Evolutionary conservation across 2,329 filamentous ascomycete genomes (phyloP).

Genomic region (Didymosphaeria variabile): DNA sequence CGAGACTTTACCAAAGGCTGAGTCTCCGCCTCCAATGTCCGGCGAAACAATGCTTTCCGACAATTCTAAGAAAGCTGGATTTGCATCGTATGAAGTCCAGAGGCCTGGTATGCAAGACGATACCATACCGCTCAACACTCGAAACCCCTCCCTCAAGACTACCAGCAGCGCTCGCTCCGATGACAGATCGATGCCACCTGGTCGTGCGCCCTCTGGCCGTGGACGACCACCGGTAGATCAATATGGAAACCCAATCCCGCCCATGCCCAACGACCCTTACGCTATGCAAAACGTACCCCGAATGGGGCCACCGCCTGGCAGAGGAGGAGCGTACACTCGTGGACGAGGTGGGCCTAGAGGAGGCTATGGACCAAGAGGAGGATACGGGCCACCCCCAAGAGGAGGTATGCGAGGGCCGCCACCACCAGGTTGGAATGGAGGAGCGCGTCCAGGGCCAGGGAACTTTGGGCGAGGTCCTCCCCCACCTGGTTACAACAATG

Average conservation of each 20-base stretch:
- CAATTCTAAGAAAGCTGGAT: slow-evolving; percentile 55
- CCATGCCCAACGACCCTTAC: slow-evolving; percentile 56
- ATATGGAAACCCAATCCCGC: slow-evolving; percentile 68
- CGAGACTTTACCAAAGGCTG: slow-evolving; percentile 56
- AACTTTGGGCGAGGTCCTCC: slow-evolving; percentile 48
- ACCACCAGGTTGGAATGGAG: slow-evolving; percentile 52
- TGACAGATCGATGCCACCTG: slow-evolving; percentile 46
- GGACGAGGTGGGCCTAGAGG: slow-evolving; percentile 51
- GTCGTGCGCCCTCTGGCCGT: slow-evolving; percentile 49
- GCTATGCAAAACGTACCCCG: slow-evolving; percentile 53
- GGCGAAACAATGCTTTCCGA: slow-evolving; percentile 11
- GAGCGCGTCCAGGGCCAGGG: slow-evolving; percentile 45
- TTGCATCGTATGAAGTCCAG: slow-evolving; percentile 71
- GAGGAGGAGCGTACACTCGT: slow-evolving; percentile 46
- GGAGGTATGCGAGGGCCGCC: slow-evolving; percentile 52
- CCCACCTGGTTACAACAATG: slow-evolving; percentile 54
- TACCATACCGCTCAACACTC: slow-evolving; percentile 73
- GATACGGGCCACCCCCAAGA: slow-evolving; percentile 45
- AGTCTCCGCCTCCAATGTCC: slow-evolving; percentile 63
- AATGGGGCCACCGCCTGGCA: slow-evolving; percentile 51
- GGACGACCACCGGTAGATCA: slow-evolving; percentile 63
- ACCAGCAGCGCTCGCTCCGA: slow-evolving; percentile 57
- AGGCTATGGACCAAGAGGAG: slow-evolving; percentile 48
- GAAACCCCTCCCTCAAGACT: slow-evolving; percentile 68
- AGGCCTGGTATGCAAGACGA: slow-evolving; percentile 72